These are phyloP conservation scores for Geoglossum cookeanum DNA, from an alignment of 2,329 filamentous ascomycete genomes.

Conservation along the genomic window DNA sequence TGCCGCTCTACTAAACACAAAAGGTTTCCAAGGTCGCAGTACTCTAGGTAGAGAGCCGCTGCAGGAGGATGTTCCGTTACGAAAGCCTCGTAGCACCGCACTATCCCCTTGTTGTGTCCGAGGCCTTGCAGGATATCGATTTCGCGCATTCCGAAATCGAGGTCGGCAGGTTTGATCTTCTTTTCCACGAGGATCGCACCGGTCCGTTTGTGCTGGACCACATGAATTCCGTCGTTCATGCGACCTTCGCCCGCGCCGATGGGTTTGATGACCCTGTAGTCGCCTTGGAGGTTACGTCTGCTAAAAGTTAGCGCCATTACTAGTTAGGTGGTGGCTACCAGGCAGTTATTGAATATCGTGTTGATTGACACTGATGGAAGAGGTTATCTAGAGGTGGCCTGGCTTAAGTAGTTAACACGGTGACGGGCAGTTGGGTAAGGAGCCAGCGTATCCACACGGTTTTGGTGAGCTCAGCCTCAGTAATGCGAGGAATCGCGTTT, in stretches of 20 bases:
- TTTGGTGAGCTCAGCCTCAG: background rate
- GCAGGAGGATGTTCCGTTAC: background rate
- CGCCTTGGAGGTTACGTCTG: background rate
- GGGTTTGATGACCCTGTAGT: background rate
- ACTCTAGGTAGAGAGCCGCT: background rate
- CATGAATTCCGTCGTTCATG: constrained; percentile 1
- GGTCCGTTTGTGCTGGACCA: background rate
- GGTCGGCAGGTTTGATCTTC: background rate
- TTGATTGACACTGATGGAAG: background rate
- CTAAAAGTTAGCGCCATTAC: background rate
- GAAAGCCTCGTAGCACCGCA: constrained; percentile 2
- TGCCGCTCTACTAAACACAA: background rate
- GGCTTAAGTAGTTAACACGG: background rate
- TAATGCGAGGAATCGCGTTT: background rate
- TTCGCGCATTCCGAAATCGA: background rate
- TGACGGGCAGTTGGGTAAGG: background rate
- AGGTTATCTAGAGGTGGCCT: background rate
- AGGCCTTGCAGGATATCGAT: background rate
- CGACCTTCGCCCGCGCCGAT: background rate
- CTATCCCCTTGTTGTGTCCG: background rate
- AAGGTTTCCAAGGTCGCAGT: background rate
- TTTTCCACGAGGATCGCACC: background rate
- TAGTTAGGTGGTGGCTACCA: background rate
- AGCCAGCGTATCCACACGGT: background rate
- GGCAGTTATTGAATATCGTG: background rate